These are phyloP conservation scores for Trichomonascaceae sp. DNA, from an alignment of 1,139 yeast genomes.

Conservation along the genomic window DNA sequence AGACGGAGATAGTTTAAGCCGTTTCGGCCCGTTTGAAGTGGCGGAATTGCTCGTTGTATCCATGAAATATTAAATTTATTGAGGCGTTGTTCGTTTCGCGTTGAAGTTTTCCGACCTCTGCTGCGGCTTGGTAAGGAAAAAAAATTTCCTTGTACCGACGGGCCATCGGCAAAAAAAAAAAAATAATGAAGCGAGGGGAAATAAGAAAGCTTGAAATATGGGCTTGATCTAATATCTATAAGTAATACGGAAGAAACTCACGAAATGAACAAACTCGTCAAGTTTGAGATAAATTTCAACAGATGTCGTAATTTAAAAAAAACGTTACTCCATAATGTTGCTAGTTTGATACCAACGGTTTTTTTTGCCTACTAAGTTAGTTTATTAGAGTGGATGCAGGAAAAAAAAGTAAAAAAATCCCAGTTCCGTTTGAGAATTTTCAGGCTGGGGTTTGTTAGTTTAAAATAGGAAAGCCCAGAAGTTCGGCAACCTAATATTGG, in stretches of 20 bases:
- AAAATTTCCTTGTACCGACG: background rate
- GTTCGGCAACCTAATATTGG: background rate
- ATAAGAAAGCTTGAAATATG: background rate
- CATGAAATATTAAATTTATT: background rate
- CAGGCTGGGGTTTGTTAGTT: background rate
- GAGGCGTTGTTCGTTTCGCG: background rate
- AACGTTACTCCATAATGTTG: background rate
- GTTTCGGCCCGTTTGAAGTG: conserved; percentile 7
- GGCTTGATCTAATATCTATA: too few species aligned
- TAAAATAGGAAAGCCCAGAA: background rate
- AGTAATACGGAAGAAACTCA: too few species aligned
- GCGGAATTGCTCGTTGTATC: conserved; percentile 8
- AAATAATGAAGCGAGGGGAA: background rate
- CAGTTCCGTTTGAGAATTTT: background rate
- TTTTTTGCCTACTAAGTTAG: background rate
- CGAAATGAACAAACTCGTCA: too few species aligned
- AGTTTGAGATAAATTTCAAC: background rate
- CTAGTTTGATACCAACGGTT: background rate
- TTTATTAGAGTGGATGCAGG: background rate
- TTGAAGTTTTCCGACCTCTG: background rate
- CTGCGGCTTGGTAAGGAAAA: background rate
- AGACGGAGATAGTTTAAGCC: conserved; percentile 5
- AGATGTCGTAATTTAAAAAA: background rate
- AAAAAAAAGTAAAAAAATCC: background rate
- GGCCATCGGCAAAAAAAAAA: background rate